Evolutionary conservation across 1,284 basidiomycete genomes (phyloP).

Genomic region (Pholiota adiposa): DNA sequence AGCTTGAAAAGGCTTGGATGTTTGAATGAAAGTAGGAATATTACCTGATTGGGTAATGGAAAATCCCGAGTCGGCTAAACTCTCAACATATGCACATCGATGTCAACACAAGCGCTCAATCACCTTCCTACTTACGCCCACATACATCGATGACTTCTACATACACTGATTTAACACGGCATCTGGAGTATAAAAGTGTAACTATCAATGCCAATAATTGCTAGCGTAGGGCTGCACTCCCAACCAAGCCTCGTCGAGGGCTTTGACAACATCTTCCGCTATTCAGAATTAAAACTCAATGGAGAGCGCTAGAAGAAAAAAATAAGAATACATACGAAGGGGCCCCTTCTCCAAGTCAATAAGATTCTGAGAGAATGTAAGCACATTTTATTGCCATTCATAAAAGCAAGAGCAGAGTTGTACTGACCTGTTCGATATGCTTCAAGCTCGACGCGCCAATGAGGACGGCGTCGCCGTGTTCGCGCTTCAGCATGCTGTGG

Average conservation of each 20-base stretch:
- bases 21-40: too few relatives aligned
- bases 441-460: slow-evolving; percentile 54
- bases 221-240: slow-evolving; percentile 36
- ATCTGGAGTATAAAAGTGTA: not conserved
- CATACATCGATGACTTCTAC: too few relatives aligned
- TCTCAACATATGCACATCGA: too few relatives aligned
- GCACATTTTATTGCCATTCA: not conserved
- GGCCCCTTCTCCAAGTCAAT: slow-evolving; percentile 62
- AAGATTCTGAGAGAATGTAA: slow-evolving; percentile 42
- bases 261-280: slow-evolving; percentile 42
- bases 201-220: slow-evolving; percentile 29
- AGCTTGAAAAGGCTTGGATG: too few relatives aligned
- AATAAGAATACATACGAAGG: slow-evolving; percentile 42
- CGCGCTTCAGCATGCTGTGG: slow-evolving; percentile 50
- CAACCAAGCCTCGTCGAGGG: slow-evolving; percentile 44
- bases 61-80: too few relatives aligned
- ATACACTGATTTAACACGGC: too few relatives aligned
- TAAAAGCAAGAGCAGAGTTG: too few relatives aligned
- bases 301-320: not conserved
- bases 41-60: too few relatives aligned
- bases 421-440: slow-evolving; percentile 52
- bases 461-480: slow-evolving; percentile 51
- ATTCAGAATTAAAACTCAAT: not conserved
- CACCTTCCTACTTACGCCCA: too few relatives aligned
- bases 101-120: too few relatives aligned